Conservation (phyloP, 306 rosid genomes). For the Biancaea sappan region DNA sequence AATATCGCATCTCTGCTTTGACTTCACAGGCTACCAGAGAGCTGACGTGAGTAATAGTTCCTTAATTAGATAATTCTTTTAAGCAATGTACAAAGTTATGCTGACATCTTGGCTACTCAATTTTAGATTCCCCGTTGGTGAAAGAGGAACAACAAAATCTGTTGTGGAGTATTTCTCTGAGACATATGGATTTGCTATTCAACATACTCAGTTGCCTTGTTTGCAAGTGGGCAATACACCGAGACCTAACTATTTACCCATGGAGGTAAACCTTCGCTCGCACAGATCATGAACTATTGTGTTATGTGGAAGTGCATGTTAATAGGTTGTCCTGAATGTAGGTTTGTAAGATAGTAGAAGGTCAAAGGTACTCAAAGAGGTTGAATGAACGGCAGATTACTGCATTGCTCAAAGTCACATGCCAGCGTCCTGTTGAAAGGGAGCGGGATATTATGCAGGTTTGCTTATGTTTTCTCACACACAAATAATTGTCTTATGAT, state of each 20-base stretch:
- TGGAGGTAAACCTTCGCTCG: conserved; percentile 64
- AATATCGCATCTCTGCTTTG: conserved; percentile 71
- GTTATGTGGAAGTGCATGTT: conserved; percentile 9
- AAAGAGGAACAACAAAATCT: conserved; percentile 85
- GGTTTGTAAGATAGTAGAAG: conserved; percentile 98
- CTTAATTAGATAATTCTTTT: not conserved
- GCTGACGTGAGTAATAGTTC: conserved; percentile 48
- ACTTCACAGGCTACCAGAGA: conserved; percentile 70
- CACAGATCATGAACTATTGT: not conserved
- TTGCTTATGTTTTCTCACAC: not conserved
- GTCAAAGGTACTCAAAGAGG: conserved; percentile 88
- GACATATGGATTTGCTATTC: conserved; percentile 80
- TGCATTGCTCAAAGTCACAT: conserved; percentile 83
- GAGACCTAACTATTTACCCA: conserved; percentile 89
- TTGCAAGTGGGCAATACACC: conserved; percentile 92
- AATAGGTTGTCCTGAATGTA: conserved; percentile 37
- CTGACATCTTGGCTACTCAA: conserved; percentile 25
- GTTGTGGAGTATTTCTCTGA: conserved; percentile 94
- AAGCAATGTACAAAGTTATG: not conserved
- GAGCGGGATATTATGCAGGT: conserved; percentile 88
- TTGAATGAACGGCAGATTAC: conserved; percentile 88
- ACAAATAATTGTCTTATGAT: not conserved
- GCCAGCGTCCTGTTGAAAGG: conserved; percentile 93
- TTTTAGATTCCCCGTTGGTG: conserved; percentile 88
- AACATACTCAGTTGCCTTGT: conserved; percentile 97